A percentile compares a stretch with the other conserved stretches of the same genome.
Conservation (phyloP, 2,329 filamentous ascomycete species). For the Beauveria medogensis region DNA sequence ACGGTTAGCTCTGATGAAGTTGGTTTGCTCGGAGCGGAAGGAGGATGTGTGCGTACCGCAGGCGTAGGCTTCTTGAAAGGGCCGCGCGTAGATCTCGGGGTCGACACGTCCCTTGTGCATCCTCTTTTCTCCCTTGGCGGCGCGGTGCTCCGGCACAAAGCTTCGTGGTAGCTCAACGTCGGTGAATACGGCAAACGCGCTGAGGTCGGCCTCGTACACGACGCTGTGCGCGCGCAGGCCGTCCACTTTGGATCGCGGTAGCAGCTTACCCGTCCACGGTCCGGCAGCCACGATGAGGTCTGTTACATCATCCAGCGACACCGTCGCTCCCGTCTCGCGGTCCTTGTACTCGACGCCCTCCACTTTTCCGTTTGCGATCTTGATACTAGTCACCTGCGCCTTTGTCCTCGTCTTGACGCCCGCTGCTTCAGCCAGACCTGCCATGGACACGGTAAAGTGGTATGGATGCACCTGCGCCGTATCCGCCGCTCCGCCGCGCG, state of each 20-base stretch:
- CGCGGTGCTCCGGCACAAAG: slow-evolving; percentile 47
- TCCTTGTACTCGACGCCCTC: slow-evolving; percentile 54
- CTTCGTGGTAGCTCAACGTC: slow-evolving; percentile 66
- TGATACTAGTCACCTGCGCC: slow-evolving; percentile 59
- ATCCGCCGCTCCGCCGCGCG: slow-evolving; percentile 54
- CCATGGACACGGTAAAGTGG: slow-evolving; percentile 81
- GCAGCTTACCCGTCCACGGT: slow-evolving; percentile 54
- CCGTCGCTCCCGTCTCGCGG: slow-evolving; percentile 30
- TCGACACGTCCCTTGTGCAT: slow-evolving; percentile 57
- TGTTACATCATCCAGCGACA: slow-evolving; percentile 36
- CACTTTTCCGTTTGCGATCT: slow-evolving; percentile 43
- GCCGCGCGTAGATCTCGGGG: slow-evolving; percentile 89
- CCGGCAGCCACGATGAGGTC: slow-evolving; percentile 50
- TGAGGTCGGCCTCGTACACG: slow-evolving; percentile 56
- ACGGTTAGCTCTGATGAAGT: neutral
- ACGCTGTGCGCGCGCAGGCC: slow-evolving; percentile 57
- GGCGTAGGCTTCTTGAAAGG: slow-evolving; percentile 83
- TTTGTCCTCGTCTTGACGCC: slow-evolving; percentile 62
- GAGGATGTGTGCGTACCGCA: slow-evolving; percentile 50
- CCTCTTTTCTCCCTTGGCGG: slow-evolving; percentile 39
- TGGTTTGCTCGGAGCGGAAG: neutral
- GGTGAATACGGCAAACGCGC: slow-evolving; percentile 76
- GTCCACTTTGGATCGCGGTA: slow-evolving; percentile 50
- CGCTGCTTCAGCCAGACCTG: slow-evolving; percentile 60
- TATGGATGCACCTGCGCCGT: slow-evolving; percentile 93